Percentiles rank a stretch among this genome's conserved stretches.
These are phyloP conservation scores for Plasmodium gaboni DNA, from an alignment of 169 alveolate genomes.

Conservation along the genomic window DNA sequence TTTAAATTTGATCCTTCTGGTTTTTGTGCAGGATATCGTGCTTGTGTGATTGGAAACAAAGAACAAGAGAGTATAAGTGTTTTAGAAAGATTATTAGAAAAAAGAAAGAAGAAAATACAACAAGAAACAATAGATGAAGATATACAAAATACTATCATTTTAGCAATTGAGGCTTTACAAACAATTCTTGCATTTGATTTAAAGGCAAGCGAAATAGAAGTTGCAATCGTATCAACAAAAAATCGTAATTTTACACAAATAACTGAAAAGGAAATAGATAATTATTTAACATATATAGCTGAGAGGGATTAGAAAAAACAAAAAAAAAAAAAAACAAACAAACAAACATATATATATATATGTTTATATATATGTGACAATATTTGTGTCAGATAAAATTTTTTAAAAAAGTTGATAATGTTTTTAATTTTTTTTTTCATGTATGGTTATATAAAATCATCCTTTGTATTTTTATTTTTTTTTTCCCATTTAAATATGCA, in stretches of 20 bases:
- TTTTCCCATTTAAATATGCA: neutral
- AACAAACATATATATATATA: neutral
- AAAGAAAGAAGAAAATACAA: conserved; percentile 78
- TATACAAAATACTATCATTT: conserved; percentile 80
- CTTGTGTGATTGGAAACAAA: conserved; percentile 93
- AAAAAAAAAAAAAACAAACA: neutral
- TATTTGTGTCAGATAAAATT: neutral
- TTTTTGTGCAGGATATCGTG: conserved; percentile 94
- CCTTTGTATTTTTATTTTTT: too few species aligned
- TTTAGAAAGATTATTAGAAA: conserved; percentile 85
- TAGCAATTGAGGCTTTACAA: conserved; percentile 84
- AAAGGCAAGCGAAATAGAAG: conserved; percentile 93
- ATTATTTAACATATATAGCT: conserved; percentile 89
- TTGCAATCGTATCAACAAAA: conserved; percentile 90
- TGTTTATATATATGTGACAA: neutral
- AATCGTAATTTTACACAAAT: conserved; percentile 90
- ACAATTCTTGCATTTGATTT: conserved; percentile 85
- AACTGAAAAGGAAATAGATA: conserved; percentile 90
- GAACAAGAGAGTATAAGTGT: conserved; percentile 93
- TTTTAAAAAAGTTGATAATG: too few species aligned
- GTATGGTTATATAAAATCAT: too few species aligned
- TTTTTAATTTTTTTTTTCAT: neutral
- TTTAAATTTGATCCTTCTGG: conserved; percentile 98
- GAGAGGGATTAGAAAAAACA: conserved; percentile 85
- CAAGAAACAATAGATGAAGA: conserved; percentile 80